These are phyloP conservation scores for Neofusicoccum ribis DNA, from an alignment of 2,329 filamentous ascomycete species.

Conservation along the genomic window DNA sequence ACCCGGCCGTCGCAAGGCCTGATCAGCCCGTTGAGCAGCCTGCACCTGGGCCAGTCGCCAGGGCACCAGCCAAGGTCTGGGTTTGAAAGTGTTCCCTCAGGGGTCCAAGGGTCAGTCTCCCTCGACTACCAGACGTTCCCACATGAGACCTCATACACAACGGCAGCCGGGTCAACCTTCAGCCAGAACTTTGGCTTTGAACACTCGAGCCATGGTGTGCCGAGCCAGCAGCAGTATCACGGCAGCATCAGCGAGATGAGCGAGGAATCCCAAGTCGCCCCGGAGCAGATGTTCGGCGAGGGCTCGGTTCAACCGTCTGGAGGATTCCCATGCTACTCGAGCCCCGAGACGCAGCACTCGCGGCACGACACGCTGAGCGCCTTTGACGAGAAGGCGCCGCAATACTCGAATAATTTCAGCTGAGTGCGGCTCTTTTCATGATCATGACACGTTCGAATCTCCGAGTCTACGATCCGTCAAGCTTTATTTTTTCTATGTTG, in stretches of 20 bases:
- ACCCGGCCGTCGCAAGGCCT: slow-evolving; percentile 2
- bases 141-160: slow-evolving; percentile 8
- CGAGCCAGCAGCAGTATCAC: slow-evolving; percentile 4
- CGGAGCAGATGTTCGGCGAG: slow-evolving; percentile 3
- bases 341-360: slow-evolving; percentile 4
- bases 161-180: slow-evolving; percentile 1
- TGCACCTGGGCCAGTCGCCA: slow-evolving; percentile 1
- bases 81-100: slow-evolving; percentile 1
- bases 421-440: background rate
- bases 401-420: slow-evolving; percentile 17
- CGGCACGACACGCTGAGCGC: slow-evolving; percentile 16
- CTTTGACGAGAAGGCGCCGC: slow-evolving; percentile 16
- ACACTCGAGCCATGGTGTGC: background rate
- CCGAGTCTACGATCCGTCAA: background rate
- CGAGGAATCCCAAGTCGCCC: slow-evolving; percentile 12
- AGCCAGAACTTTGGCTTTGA: slow-evolving; percentile 17
- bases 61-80: slow-evolving; percentile 8
- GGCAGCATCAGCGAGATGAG: slow-evolving; percentile 13
- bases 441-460: background rate
- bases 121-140: slow-evolving; percentile 12
- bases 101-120: slow-evolving; percentile 5
- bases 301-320: background rate
- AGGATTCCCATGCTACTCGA: background rate
- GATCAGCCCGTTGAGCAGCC: slow-evolving; percentile 11
- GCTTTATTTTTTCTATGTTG: background rate